These are phyloP conservation scores for Talaromyces sp. DNA, from an alignment of 2,329 filamentous ascomycete genomes.

Conservation along the genomic window DNA sequence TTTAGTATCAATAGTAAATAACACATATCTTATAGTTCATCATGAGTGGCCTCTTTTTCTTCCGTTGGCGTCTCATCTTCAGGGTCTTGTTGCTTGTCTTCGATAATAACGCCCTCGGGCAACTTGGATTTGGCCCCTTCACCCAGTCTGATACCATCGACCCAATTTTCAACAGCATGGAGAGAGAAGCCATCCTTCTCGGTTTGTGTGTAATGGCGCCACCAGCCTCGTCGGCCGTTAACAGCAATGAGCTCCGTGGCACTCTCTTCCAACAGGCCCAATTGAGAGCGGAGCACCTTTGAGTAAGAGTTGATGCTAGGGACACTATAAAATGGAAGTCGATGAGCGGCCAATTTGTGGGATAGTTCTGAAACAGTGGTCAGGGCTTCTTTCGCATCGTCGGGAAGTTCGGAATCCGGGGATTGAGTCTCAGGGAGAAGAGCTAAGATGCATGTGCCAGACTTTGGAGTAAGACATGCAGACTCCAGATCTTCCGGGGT, in stretches of 20 bases:
- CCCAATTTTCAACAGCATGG: constrained; percentile 71
- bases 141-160: constrained; percentile 86
- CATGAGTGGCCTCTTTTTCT: constrained; percentile 15
- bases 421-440: constrained; percentile 57
- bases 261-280: constrained; percentile 55
- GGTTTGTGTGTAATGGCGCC: constrained; percentile 61
- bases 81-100: constrained; percentile 23
- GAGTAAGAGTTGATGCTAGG: constrained; percentile 58
- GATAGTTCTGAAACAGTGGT: constrained; percentile 66
- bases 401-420: constrained; percentile 44
- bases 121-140: constrained; percentile 77
- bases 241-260: constrained; percentile 68
- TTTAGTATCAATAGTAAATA: background rate
- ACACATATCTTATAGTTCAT: constrained; percentile 15
- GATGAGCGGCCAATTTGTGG: constrained; percentile 63
- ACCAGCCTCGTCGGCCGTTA: constrained; percentile 84
- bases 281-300: constrained; percentile 52
- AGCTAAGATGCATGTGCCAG: constrained; percentile 77
- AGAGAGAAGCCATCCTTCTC: constrained; percentile 46
- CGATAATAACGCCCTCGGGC: constrained; percentile 55
- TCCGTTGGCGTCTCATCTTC: constrained; percentile 36
- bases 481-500: constrained; percentile 61
- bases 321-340: constrained; percentile 79
- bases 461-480: constrained; percentile 70
- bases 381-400: constrained; percentile 50